Conservation (phyloP, 768 basidiomycete genomes). For the Termitomyces sp. region DNA sequence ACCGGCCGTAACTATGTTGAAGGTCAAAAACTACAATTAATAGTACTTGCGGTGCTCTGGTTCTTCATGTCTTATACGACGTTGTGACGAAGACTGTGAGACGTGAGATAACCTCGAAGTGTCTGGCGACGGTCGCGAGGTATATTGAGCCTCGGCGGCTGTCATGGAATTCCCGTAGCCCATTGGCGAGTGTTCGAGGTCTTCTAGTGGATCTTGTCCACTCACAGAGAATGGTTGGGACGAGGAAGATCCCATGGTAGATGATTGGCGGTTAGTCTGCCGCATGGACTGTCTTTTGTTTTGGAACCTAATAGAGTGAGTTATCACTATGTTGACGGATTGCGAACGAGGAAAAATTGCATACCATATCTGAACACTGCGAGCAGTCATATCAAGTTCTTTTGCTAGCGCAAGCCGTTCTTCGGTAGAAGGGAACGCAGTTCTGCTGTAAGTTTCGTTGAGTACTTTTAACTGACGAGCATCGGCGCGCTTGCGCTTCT, state of each 20-base stretch:
- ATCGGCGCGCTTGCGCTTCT: slow-evolving; percentile 85
- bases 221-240: slow-evolving; percentile 49
- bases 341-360: slow-evolving; percentile 15
- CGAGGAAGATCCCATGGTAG: slow-evolving; percentile 34
- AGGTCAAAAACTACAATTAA: slow-evolving; percentile 22
- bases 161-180: slow-evolving; percentile 31
- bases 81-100: slow-evolving; percentile 37
- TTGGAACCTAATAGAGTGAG: slow-evolving; percentile 62
- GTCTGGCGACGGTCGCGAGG: slow-evolving; percentile 39
- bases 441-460: slow-evolving; percentile 76
- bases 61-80: slow-evolving; percentile 41
- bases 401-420: slow-evolving; percentile 77
- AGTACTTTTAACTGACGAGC: slow-evolving; percentile 75
- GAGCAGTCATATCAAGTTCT: slow-evolving; percentile 75
- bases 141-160: slow-evolving; percentile 31
- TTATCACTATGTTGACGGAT: slow-evolving; percentile 15
- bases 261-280: slow-evolving; percentile 68
- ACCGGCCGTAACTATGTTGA: slow-evolving; percentile 38
- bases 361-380: slow-evolving; percentile 87
- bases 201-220: slow-evolving; percentile 36
- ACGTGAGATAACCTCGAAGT: slow-evolving; percentile 26
- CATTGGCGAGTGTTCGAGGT: slow-evolving; percentile 29
- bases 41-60: slow-evolving; percentile 49
- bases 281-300: slow-evolving; percentile 84
- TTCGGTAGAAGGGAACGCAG: slow-evolving; percentile 86